These are phyloP conservation scores for Saccharomycopsis sp. DNA, from an alignment of 805 yeast genomes.

Conservation along the genomic window DNA sequence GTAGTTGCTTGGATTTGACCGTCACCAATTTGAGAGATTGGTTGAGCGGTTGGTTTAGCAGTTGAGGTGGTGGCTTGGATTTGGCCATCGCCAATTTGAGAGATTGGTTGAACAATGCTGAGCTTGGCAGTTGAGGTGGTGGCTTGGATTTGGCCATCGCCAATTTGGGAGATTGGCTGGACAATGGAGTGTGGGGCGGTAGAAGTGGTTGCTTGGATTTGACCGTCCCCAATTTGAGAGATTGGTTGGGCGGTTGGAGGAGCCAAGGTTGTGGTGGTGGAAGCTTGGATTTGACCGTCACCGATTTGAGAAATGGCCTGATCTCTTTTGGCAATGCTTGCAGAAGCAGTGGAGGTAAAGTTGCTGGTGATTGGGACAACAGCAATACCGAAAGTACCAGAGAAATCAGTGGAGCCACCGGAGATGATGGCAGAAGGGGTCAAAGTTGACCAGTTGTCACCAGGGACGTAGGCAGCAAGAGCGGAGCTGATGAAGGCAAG, in stretches of 20 bases:
- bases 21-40: slow-evolving; percentile 30
- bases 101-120: slow-evolving; percentile 27
- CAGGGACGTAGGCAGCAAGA: slow-evolving; percentile 53
- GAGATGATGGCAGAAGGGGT: slow-evolving; percentile 49
- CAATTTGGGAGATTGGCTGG: slow-evolving; percentile 30
- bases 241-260: slow-evolving; percentile 31
- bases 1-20: slow-evolving; percentile 33
- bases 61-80: slow-evolving; percentile 32
- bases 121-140: slow-evolving; percentile 28
- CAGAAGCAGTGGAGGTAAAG: slow-evolving; percentile 22
- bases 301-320: slow-evolving; percentile 20
- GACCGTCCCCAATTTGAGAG: slow-evolving; percentile 40
- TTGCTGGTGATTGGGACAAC: slow-evolving; percentile 39
- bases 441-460: slow-evolving; percentile 63
- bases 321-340: slow-evolving; percentile 27
- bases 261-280: slow-evolving; percentile 30
- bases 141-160: slow-evolving; percentile 33
- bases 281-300: slow-evolving; percentile 30
- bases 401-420: slow-evolving; percentile 49
- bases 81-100: slow-evolving; percentile 43
- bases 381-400: slow-evolving; percentile 58
- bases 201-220: slow-evolving; percentile 33
- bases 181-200: slow-evolving; percentile 27
- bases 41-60: slow-evolving; percentile 26
- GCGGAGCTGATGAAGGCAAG: slow-evolving; percentile 34